Evolutionary conservation across 2,329 filamentous ascomycete genomes (phyloP), one percentile per base, ranked within the genome.

Genomic region (Incumbomyces lentus): DNA sequence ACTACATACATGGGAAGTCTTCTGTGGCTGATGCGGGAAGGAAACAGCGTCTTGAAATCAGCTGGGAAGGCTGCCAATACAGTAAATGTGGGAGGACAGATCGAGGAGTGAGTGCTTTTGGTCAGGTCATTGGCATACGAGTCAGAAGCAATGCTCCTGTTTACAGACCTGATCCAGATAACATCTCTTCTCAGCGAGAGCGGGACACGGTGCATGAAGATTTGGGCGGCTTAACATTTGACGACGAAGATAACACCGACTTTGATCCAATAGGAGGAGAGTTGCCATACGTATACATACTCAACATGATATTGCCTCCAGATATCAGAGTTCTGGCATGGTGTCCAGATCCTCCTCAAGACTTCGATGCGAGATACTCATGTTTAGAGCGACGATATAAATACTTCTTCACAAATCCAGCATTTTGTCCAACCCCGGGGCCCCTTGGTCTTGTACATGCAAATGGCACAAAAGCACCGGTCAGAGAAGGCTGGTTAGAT

Each of bases 321-420:
- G 89, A 95, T 62, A 96, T 98, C 58, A 79, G 87, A 50, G 73
- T 95, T 49, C 75, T 96, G 31, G 92, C 92, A 2, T 98, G 92
- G 92, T 95, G 89, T 61, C 87, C 90, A 0, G 72, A 78, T 26
- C 86, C 84, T 13, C 86, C 89, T 0, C 67, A 75, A 7, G 77
- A 78, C 51, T 98, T 98, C 64, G 88, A 86, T 30, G 92, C 92
- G 3, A 81, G 92, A 34, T 95, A 95, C 73, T 88, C 85, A 45
- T 98, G 92, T 66, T 79, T 83, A 51, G 88, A 95, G 66, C 77
- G 92, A 17, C 82, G 85, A 55, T 98, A 98, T 69, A 81, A 86
- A 48, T 98, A 98, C 67, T 96, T 95, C 71, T 98, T 98, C 70
- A 96, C 92, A 0, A 87, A 95, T 62, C 92, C 92, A 0, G 86